Percentiles rank a stretch among this genome's conserved stretches.
Evolutionary conservation across 2,329 filamentous ascomycete species (phyloP).

Genomic region (Apiospora kogelbergensis): DNA sequence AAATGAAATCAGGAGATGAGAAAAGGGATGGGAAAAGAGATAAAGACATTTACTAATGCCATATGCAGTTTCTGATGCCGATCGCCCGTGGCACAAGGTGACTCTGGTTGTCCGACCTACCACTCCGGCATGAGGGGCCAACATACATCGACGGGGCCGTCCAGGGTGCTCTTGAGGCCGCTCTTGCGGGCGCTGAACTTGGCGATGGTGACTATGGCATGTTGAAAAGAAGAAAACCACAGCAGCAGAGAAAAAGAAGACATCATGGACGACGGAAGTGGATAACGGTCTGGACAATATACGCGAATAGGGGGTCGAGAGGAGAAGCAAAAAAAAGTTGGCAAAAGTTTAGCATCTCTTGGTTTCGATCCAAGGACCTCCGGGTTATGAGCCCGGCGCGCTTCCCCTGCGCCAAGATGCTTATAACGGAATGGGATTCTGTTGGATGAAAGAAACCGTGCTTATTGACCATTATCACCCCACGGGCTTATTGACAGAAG

Average conservation of each 20-base stretch:
- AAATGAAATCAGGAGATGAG: too few relatives aligned
- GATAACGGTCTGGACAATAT: too few relatives aligned
- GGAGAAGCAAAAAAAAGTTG: background rate
- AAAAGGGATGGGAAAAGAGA: too few relatives aligned
- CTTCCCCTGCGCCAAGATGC: constrained; percentile 28
- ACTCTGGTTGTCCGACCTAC: constrained; percentile 9
- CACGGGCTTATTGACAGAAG: background rate
- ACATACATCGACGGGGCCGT: too few relatives aligned
- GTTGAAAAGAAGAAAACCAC: too few relatives aligned
- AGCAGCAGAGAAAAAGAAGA: too few relatives aligned
- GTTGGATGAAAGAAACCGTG: too few relatives aligned
- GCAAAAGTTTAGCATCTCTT: constrained; percentile 21
- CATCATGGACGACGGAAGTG: too few relatives aligned
- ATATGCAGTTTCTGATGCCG: constrained; percentile 9
- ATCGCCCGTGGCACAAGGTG: constrained; percentile 16
- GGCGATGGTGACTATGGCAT: background rate
- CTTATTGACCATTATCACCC: background rate
- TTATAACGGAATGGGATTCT: background rate
- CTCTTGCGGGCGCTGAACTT: too few relatives aligned
- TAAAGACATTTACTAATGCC: background rate
- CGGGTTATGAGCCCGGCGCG: constrained; percentile 30
- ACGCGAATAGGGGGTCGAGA: background rate
- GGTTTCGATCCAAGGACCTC: constrained; percentile 28
- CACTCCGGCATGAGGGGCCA: background rate
- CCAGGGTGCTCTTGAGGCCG: too few relatives aligned